Evolutionary conservation across 1,139 yeast species (phyloP), one percentile per base, ranked within the genome.

Genomic region (Pichia cactophila): DNA sequence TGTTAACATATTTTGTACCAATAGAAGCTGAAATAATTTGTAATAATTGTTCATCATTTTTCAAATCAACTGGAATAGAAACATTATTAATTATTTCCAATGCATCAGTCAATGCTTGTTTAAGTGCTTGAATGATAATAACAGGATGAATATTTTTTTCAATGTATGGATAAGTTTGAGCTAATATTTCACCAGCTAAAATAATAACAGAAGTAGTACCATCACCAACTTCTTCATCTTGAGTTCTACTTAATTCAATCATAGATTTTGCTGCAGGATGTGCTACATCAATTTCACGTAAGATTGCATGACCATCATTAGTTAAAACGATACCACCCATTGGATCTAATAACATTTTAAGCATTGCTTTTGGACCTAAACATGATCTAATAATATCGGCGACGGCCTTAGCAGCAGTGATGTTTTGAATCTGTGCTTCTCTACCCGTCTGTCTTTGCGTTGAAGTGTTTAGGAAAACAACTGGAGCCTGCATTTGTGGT

Each of bases 361-460:
- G 78, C 98, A 92, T 92, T 43, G 98, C 98, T 69, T 90, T 90
- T 48, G 99, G 99, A n/a, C 99, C 99, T 53, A 92, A 76, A 75
- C 98, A 94, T 33, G 98, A 92, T 67, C 98, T 79, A 61, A 94
- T 89, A 63, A 94, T 90, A 67, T 92, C 97, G 0, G 97, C 95
- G 44, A 90, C 97, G 48, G 98, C 97, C 68, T 94, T 94, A 31
- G 99, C 99, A 2, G 99, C 98, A 9, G 97, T 88, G 69, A 94
- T 92, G 64, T 94, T 94, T 55, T 96, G 87, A 53, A 87, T 77
- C 71, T 94, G 99, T 2, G 99, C 98, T 68, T 90, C 92, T 60
- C 97, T 89, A 45, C 98, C 98, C 41, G 90, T 83, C 64, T 94
- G 96, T 67, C 98, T 84, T 67, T 89, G 95, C 56, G 90, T 85